Evolutionary conservation across 2,329 filamentous ascomycete genomes (phyloP), one percentile per base, ranked within the genome.

Genomic region (Byssochlamys sp.): DNA sequence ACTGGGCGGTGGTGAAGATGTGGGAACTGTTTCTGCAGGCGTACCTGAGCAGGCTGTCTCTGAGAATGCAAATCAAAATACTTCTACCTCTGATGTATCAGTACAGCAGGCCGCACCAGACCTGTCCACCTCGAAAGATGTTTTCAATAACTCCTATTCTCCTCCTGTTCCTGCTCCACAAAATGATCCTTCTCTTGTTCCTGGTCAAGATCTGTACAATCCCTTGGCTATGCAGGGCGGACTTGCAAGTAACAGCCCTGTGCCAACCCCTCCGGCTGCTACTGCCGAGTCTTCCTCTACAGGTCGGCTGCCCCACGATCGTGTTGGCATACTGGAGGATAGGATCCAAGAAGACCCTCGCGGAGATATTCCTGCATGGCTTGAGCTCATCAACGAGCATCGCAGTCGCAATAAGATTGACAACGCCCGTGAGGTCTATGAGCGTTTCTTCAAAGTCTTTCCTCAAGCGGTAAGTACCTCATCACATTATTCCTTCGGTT

Each of bases 301-400:
- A 68, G 77, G 81, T 64, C 82, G 85, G 61, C 76, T 87, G 61
- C 84, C 87, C 57, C 83, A 87, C 75, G 88, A 95, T 74, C 83
- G 83, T 62, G 81, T 92, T 65, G 85, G 87, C 58, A 83, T 91
- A 59, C 80, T 97, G 68, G 92, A 99, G 77, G 89, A 94, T 71
- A 86, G 92, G 69, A 88, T 97, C 71, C 87, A 88, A 70, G 89
- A 96, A 68, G 94, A 99, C 69, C 89, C 92, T 14, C 88, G 90
- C 66, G 94, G 92, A 68, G 91, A 96, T 66, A 84, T 94, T 73
- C 89, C 94, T 71, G 90, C 92, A 31, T 99, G 94, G 94, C 77
- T 95, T 66, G 83, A 84, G 63, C 80, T 99, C 69, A 92, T 99
- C 70, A 83, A 84, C 63, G 90, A 96, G 70, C 84, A 96, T 72